Percentiles rank a stretch among this genome's conserved stretches.
phyloP scores from a whole-genome alignment of 2,329 filamentous ascomycete genomes.

The Tolypocladium paradoxum region DNA sequence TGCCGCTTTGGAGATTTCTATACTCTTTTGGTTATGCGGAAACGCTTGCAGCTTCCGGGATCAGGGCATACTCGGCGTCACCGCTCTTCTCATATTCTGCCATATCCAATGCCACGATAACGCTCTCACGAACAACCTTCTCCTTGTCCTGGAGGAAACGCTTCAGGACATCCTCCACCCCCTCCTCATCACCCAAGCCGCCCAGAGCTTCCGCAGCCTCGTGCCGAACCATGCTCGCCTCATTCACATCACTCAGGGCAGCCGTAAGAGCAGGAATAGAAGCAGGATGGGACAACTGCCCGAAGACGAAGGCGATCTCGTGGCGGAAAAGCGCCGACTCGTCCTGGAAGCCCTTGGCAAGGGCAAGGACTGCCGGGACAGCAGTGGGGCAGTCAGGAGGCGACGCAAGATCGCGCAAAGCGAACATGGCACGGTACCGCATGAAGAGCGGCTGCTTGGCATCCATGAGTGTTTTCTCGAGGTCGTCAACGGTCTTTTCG shows the following conservation, averaged over 20 bases:
- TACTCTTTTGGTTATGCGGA: conserved; percentile 21
- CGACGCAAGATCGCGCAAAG: conserved; percentile 85
- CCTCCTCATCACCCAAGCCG: conserved; percentile 84
- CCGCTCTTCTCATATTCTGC: conserved; percentile 90
- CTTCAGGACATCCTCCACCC: conserved; percentile 77
- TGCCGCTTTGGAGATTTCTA: not conserved
- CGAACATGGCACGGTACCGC: conserved; percentile 97
- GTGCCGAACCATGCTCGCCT: conserved; percentile 94
- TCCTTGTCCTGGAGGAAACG: conserved; percentile 83
- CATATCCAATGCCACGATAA: conserved; percentile 95
- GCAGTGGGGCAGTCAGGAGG: conserved; percentile 86
- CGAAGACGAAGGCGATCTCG: conserved; percentile 97
- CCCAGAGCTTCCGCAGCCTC: conserved; percentile 95
- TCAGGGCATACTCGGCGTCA: conserved; percentile 81
- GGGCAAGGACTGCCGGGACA: conserved; percentile 71
- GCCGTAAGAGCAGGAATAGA: conserved; percentile 82
- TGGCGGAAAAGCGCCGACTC: conserved; percentile 89
- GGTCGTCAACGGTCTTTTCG: conserved; percentile 57
- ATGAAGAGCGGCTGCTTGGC: conserved; percentile 71
- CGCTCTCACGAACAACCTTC: conserved; percentile 86
- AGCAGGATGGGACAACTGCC: conserved; percentile 90
- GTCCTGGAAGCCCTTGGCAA: conserved; percentile 78
- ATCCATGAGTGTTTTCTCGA: conserved; percentile 71
- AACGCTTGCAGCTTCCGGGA: conserved; percentile 51
- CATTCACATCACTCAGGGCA: conserved; percentile 65